phyloP scores from a whole-genome alignment of 192 early-diverging fungal genomes.

The Geosiphon pyriformis region DNA sequence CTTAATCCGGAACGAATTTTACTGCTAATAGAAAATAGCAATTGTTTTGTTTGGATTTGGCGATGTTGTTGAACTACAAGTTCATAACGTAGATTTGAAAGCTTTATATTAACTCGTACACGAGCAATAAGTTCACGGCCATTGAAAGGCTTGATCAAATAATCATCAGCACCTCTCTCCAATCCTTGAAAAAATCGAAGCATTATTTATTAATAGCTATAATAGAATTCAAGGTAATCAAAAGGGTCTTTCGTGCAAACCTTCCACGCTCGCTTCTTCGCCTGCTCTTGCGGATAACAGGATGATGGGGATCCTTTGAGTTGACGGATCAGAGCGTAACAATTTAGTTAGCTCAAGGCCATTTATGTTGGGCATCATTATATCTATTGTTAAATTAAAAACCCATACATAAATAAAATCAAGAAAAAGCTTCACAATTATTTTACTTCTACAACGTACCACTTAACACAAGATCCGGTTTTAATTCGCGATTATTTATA shows the following conservation, averaged over 20 bases:
- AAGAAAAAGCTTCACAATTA: too few relatives aligned
- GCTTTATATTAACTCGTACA: slow-evolving; percentile 47
- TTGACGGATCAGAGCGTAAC: slow-evolving; percentile 31
- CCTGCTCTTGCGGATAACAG: slow-evolving; percentile 50
- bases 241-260: too few relatives aligned
- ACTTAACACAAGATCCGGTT: slow-evolving; percentile 32
- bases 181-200: slow-evolving; percentile 26
- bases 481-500: not conserved
- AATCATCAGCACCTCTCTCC: slow-evolving; percentile 54
- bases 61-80: slow-evolving; percentile 33
- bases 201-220: not conserved
- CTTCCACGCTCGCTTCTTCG: slow-evolving; percentile 46
- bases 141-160: slow-evolving; percentile 45
- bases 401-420: too few relatives aligned
- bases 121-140: slow-evolving; percentile 50
- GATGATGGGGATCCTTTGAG: slow-evolving; percentile 50
- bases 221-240: not conserved
- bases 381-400: slow-evolving; percentile 35
- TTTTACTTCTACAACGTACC: slow-evolving; percentile 29
- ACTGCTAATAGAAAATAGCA: slow-evolving; percentile 35
- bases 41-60: slow-evolving; percentile 33
- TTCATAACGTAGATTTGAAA: slow-evolving; percentile 39
- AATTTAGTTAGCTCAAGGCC: slow-evolving; percentile 45
- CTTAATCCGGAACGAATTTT: slow-evolving; percentile 32
- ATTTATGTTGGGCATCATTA: slow-evolving; percentile 62